phyloP scores from a whole-genome alignment of 176 grass and related monocot genomes.

The Oryza australiensis region DNA sequence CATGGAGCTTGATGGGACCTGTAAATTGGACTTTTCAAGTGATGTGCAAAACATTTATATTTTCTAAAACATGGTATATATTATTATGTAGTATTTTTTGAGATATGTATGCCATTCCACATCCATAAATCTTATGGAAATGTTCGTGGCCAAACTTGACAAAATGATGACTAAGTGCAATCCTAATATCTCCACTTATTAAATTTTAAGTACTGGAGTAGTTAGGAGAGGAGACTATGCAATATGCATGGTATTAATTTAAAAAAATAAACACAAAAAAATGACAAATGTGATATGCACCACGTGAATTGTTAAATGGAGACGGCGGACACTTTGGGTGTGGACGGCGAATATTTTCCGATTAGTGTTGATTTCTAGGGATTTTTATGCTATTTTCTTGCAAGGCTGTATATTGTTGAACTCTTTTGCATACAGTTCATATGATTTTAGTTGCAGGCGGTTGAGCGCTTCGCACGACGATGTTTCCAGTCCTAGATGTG shows the following conservation, averaged over 20 bases:
- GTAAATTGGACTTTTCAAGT: not conserved
- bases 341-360: not conserved
- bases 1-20: not conserved
- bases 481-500: constrained; percentile 28
- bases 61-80: not conserved
- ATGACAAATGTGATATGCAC: not conserved
- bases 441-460: constrained; percentile 30
- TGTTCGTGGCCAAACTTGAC: not conserved
- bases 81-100: not conserved
- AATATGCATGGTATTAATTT: not conserved
- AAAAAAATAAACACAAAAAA: not conserved
- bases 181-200: not conserved
- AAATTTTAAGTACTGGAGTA: not conserved
- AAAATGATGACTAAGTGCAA: not conserved
- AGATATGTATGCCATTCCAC: not conserved
- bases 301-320: constrained; percentile 10
- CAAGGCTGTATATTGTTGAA: not conserved
- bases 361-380: not conserved
- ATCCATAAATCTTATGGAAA: not conserved
- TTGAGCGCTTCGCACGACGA: constrained; percentile 25
- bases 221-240: not conserved
- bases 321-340: constrained; percentile 4
- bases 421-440: constrained; percentile 9
- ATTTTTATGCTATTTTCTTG: not conserved
- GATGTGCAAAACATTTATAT: not conserved